Evolutionary conservation across 2,329 filamentous ascomycete species (phyloP).

Genomic region (Neocucurbitaria cava): DNA sequence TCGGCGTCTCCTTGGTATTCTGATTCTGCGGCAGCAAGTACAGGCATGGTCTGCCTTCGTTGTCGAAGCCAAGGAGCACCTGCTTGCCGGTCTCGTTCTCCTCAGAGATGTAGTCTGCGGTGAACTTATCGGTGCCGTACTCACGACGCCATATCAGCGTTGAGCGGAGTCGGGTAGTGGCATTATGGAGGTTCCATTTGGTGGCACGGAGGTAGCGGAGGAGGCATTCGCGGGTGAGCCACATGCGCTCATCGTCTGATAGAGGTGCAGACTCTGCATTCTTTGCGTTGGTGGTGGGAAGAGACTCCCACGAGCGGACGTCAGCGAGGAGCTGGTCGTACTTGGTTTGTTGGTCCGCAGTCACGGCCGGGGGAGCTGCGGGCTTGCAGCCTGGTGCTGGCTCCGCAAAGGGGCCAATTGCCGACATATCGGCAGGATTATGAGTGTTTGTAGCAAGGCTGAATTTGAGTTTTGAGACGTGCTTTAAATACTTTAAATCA

Average conservation of each 20-base stretch:
- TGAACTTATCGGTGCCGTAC: slow-evolving; percentile 78
- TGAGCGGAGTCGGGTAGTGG: slow-evolving; percentile 77
- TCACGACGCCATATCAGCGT: slow-evolving; percentile 90
- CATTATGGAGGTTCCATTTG: slow-evolving; percentile 79
- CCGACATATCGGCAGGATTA: slow-evolving; percentile 23
- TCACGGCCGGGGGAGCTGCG: slow-evolving; percentile 65
- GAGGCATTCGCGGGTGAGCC: slow-evolving; percentile 90
- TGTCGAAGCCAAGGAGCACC: slow-evolving; percentile 86
- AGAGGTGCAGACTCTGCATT: slow-evolving; percentile 67
- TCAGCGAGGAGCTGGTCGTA: slow-evolving; percentile 78
- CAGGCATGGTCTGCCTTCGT: slow-evolving; percentile 81
- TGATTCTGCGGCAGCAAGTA: slow-evolving; percentile 90
- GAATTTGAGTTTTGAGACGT: neutral
- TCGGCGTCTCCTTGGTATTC: slow-evolving; percentile 85
- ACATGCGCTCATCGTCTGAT: slow-evolving; percentile 82
- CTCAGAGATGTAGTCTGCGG: slow-evolving; percentile 84
- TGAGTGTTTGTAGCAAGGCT: neutral
- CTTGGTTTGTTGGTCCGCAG: slow-evolving; percentile 78
- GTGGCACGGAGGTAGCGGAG: slow-evolving; percentile 91
- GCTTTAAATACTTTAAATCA: too few species aligned
- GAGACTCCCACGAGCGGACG: slow-evolving; percentile 73
- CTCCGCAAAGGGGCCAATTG: slow-evolving; percentile 42
- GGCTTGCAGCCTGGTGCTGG: slow-evolving; percentile 63
- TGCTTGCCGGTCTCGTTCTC: slow-evolving; percentile 99
- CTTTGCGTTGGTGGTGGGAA: slow-evolving; percentile 70